Evolutionary conservation across 2,329 filamentous ascomycete species (phyloP).

Genomic region (Aspergillus fumigatus): DNA sequence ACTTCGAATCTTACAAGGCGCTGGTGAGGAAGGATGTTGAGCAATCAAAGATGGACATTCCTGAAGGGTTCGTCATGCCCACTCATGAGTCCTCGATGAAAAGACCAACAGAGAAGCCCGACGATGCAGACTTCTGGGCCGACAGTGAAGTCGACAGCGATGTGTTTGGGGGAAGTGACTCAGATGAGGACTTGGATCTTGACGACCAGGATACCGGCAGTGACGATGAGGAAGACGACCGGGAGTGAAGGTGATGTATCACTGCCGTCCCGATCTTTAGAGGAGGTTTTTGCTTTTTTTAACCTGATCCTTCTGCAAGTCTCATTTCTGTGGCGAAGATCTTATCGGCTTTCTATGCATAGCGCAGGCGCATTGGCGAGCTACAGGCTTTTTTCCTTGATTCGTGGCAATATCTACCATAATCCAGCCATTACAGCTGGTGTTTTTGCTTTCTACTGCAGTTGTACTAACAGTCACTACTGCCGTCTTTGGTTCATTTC

Average conservation of each 20-base stretch:
- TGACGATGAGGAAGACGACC: conserved; percentile 47
- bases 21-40: conserved; percentile 67
- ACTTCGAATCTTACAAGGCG: conserved; percentile 63
- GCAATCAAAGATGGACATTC: conserved; percentile 72
- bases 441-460: neutral
- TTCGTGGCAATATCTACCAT: neutral
- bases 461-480: neutral
- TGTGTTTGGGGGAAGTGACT: conserved; percentile 72
- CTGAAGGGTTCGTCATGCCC: conserved; percentile 75
- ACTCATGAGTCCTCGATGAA: conserved; percentile 57
- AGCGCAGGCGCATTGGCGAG: neutral
- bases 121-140: conserved; percentile 74
- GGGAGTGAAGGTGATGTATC: neutral
- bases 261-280: neutral
- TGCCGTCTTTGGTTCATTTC: neutral
- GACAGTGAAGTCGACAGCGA: conserved; percentile 67
- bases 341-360: neutral
- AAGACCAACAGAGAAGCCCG: conserved; percentile 59
- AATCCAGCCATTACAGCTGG: neutral
- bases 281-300: neutral
- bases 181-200: conserved; percentile 44
- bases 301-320: neutral
- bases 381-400: neutral
- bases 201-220: conserved; percentile 49
- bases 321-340: neutral